A percentile compares a stretch with the other conserved stretches of the same genome.
These are phyloP conservation scores for Aegilops speltoides DNA, from an alignment of 176 grass and related monocot genomes.

Conservation along the genomic window DNA sequence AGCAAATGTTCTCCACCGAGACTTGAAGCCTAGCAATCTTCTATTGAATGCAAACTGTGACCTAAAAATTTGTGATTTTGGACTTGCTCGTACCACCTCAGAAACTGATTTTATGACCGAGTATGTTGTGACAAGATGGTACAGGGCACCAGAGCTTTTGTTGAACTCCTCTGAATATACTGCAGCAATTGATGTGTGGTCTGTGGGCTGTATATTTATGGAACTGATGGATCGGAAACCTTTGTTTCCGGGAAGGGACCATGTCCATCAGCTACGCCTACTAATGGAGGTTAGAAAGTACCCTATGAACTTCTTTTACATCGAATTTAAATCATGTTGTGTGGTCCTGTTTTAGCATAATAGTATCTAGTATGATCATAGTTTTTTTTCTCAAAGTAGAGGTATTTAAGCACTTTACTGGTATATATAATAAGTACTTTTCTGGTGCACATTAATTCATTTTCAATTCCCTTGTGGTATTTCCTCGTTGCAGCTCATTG, in stretches of 20 bases:
- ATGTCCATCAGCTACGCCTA: conserved; percentile 92
- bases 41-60: conserved; percentile 99
- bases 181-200: conserved; percentile 99
- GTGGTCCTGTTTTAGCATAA: not conserved
- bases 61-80: conserved; percentile 99
- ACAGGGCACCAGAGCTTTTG: conserved; percentile 89
- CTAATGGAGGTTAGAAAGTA: conserved; percentile 80
- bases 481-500: conserved; percentile 68
- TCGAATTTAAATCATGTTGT: conserved; percentile 9
- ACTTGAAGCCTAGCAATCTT: conserved; percentile 99
- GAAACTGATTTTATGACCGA: conserved; percentile 99
- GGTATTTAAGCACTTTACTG: not conserved
- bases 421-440: not conserved
- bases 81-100: conserved; percentile 95
- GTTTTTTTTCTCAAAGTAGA: conserved; percentile 3
- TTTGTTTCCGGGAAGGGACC: conserved; percentile 95
- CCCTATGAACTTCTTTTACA: conserved; percentile 12
- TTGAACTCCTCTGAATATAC: conserved; percentile 98
- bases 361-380: conserved; percentile 19
- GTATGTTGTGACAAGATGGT: conserved; percentile 99
- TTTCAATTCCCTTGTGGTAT: conserved; percentile 2
- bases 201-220: conserved; percentile 99
- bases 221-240: conserved; percentile 96
- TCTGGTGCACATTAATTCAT: conserved; percentile 7
- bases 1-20: conserved; percentile 96